Evolutionary conservation across 345 rosid genomes (phyloP), one percentile per base, ranked within the genome.

Genomic region (Eucalyptus regnans): DNA sequence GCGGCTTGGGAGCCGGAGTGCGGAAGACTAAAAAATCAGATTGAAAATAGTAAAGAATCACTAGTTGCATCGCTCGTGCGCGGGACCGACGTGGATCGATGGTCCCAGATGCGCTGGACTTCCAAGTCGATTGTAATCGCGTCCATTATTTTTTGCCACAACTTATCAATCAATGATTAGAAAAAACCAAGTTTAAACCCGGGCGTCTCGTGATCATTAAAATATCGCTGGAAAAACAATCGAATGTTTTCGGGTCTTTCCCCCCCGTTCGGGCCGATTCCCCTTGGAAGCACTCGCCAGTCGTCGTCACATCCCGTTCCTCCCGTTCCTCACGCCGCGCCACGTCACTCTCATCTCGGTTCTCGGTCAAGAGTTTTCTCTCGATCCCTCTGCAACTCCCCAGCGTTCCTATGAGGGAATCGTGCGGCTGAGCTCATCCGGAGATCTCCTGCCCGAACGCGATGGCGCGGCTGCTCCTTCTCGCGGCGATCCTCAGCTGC

Each of bases 401-500:
- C 37, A 22, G 81, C 81, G 13, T 41, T 20, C 84, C 29, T 15
- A 76, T 76, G 84, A 41, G 27, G 84, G 14, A 41, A 76, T 41
- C 84, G 76, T 52, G 44, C 62, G 66, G 84, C 84, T 79, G 86
- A 80, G 12, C 50, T 50, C 86, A 3, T 6, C 43, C 13, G 86
- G 3, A 84, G 50, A 23, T 18, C 18, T 48, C 56, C 86, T 15
- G 37, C 37, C 60, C 81, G 50, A 22, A 33, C 7, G 8, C 18
- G 71, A 89, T 64, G 49, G 89, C 60, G 41, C 29, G 86, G 88
- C 64, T 93, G 50, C 83, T 93, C 89, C 51, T 89, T 79, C 87
- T 92, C 85, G 50, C 91, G 85, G 52, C 90, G 86, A 80, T 89
- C 90, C 89, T 91, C 90, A 89, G 93, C 87, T 86, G 81, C 85